These are phyloP conservation scores for Tolypocladium guangdongense DNA, from an alignment of 2,329 filamentous ascomycete genomes.

Conservation along the genomic window DNA sequence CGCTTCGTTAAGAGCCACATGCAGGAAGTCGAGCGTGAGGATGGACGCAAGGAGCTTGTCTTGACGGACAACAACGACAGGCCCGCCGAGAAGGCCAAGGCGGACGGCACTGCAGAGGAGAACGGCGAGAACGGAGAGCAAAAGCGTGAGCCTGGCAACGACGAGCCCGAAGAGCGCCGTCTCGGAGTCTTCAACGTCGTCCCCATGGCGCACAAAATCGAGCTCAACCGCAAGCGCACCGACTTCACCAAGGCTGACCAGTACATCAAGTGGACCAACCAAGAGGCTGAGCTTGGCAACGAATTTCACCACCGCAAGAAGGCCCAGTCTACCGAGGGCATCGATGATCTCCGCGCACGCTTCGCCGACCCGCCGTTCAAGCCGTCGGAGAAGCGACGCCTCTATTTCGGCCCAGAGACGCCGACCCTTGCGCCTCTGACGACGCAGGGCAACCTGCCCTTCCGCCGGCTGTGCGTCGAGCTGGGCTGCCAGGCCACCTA, in stretches of 20 bases:
- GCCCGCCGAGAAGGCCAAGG: neutral
- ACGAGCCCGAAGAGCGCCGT: conserved; percentile 32
- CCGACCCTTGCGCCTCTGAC: conserved; percentile 90
- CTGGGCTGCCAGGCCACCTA: conserved; percentile 89
- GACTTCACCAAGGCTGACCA: conserved; percentile 62
- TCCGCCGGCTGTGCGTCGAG: conserved; percentile 79
- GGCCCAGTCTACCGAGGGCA: conserved; percentile 31
- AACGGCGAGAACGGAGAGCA: conserved; percentile 17
- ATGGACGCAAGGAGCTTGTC: conserved; percentile 74
- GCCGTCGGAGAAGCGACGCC: conserved; percentile 82
- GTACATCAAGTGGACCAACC: conserved; percentile 69
- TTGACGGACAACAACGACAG: conserved; percentile 41
- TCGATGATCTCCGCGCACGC: conserved; percentile 62
- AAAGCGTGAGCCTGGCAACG: conserved; percentile 16
- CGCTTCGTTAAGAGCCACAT: conserved; percentile 84
- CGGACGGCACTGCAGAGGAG: neutral
- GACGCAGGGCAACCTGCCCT: conserved; percentile 92
- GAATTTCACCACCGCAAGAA: conserved; percentile 29
- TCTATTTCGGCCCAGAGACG: conserved; percentile 92
- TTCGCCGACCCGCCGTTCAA: conserved; percentile 81
- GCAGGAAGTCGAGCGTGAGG: conserved; percentile 62
- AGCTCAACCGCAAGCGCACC: conserved; percentile 61
- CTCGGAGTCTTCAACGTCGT: conserved; percentile 69
- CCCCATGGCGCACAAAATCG: conserved; percentile 56
- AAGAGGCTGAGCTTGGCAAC: conserved; percentile 35